phyloP scores from a whole-genome alignment of 768 basidiomycete species.

The Mycena filopes region DNA sequence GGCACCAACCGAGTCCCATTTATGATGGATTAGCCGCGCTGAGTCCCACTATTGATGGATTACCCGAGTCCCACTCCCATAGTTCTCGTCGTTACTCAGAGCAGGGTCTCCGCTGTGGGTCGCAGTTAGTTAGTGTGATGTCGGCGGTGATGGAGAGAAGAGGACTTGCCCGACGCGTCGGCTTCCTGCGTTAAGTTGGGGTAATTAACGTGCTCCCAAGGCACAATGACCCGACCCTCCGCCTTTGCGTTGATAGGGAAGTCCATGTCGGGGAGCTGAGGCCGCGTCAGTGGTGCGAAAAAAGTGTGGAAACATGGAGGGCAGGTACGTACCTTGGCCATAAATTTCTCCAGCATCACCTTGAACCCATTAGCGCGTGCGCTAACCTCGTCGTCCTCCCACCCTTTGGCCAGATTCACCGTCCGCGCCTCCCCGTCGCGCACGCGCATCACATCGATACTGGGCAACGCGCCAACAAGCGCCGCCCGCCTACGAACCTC shows the following conservation, averaged over 20 bases:
- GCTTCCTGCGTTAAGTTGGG: slow-evolving; percentile 68
- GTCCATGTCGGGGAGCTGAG: slow-evolving; percentile 91
- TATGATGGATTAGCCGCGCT: too few species aligned
- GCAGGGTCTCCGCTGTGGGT: too few species aligned
- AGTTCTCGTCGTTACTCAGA: too few species aligned
- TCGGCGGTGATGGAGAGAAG: too few species aligned
- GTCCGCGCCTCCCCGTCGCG: slow-evolving; percentile 68
- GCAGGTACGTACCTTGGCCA: slow-evolving; percentile 58
- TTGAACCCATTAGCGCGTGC: slow-evolving; percentile 84
- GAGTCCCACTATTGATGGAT: too few species aligned
- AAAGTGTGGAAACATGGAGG: background rate
- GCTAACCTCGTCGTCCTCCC: slow-evolving; percentile 69
- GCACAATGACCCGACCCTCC: slow-evolving; percentile 92
- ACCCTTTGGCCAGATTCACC: slow-evolving; percentile 60
- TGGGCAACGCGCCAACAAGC: slow-evolving; percentile 82
- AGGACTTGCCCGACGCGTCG: background rate
- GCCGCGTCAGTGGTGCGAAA: slow-evolving; percentile 16
- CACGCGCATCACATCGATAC: slow-evolving; percentile 89
- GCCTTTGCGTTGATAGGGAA: slow-evolving; percentile 94
- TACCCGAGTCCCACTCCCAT: too few species aligned
- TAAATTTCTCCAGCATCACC: slow-evolving; percentile 79
- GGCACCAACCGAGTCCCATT: too few species aligned
- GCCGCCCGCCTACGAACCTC: slow-evolving; percentile 74
- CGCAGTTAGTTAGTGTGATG: too few species aligned
- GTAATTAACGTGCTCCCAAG: slow-evolving; percentile 86